Conservation (phyloP, 192 early-diverging fungal species). For the Backusella macrospora region DNA sequence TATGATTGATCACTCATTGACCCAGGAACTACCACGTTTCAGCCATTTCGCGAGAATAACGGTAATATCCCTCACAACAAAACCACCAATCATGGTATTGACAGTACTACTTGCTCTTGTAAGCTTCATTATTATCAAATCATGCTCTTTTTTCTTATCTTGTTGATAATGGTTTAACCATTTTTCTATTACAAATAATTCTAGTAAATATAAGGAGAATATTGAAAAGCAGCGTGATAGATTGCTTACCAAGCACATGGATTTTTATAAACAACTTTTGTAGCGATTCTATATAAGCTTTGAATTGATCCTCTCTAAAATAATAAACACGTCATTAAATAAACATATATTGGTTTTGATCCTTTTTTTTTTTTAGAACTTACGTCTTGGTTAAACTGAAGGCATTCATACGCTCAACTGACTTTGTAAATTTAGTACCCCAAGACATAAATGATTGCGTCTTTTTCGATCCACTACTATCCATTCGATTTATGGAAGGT, state of each 20-base stretch:
- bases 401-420: constrained; percentile 14
- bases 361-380: neutral
- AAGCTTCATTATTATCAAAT: constrained; percentile 15
- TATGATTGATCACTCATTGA: constrained; percentile 26
- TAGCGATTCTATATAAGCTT: constrained; percentile 30
- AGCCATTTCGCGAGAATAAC: constrained; percentile 34
- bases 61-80: constrained; percentile 30
- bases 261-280: constrained; percentile 25
- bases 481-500: neutral
- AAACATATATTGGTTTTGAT: neutral
- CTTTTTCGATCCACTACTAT: constrained; percentile 7
- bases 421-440: constrained; percentile 7
- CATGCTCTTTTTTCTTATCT: neutral
- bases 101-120: constrained; percentile 18
- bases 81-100: constrained; percentile 27
- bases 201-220: neutral
- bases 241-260: constrained; percentile 34
- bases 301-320: constrained; percentile 26
- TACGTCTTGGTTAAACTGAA: constrained; percentile 15
- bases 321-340: neutral
- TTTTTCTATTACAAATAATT: constrained; percentile 16
- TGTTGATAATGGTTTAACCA: constrained; percentile 27
- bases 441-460: constrained; percentile 15
- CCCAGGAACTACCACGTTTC: constrained; percentile 32
- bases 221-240: neutral